Percentiles rank a stretch among this genome's conserved stretches.
phyloP scores from a whole-genome alignment of 345 rosid genomes.

The Dipteronia sinensis region DNA sequence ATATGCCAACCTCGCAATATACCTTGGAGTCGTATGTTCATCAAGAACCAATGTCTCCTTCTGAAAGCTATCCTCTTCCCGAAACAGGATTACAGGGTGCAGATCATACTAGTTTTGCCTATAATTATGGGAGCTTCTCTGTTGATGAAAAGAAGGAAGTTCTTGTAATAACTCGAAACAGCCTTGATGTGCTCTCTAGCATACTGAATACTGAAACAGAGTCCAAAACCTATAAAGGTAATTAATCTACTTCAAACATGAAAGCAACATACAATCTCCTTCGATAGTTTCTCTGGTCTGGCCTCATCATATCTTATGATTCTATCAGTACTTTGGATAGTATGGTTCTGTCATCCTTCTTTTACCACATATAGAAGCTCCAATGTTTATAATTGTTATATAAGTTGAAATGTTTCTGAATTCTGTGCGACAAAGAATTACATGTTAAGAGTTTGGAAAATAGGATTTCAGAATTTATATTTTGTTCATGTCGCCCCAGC shows the following conservation, averaged over 20 bases:
- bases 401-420: neutral
- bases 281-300: neutral
- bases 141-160: conserved; percentile 61
- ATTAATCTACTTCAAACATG: conserved; percentile 10
- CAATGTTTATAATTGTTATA: neutral
- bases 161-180: conserved; percentile 64
- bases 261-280: neutral
- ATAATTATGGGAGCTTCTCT: conserved; percentile 45
- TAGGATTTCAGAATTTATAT: neutral
- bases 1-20: conserved; percentile 29
- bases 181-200: conserved; percentile 79
- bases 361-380: neutral
- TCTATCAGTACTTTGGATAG: neutral
- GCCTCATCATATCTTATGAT: neutral
- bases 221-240: conserved; percentile 58
- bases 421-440: neutral
- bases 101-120: conserved; percentile 30
- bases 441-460: conserved; percentile 3
- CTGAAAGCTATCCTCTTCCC: conserved; percentile 55
- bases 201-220: conserved; percentile 58
- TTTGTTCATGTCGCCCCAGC: neutral
- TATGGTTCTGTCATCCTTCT: neutral
- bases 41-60: conserved; percentile 56
- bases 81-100: conserved; percentile 33
- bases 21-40: conserved; percentile 55